Evolutionary conservation across 192 early-diverging fungal species (phyloP).

Genomic region (Chytriomyces sp.): DNA sequence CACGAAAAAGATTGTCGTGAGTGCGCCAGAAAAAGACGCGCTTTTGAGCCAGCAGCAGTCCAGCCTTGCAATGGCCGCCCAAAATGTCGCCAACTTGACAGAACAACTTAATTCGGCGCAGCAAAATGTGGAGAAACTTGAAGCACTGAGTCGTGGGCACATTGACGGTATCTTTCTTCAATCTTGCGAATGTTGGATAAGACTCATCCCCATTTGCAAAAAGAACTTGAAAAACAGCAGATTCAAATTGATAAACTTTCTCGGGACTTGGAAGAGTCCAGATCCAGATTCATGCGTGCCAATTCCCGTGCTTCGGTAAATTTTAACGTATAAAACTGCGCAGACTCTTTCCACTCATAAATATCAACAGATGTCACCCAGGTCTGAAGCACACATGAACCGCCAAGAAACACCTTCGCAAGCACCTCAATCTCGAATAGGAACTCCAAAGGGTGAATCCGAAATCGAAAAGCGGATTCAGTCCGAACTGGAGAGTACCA

Average conservation of each 20-base stretch:
- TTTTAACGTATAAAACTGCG: neutral
- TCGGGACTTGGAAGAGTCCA: neutral
- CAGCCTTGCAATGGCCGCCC: slow-evolving; percentile 11
- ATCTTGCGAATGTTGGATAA: neutral
- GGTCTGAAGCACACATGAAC: slow-evolving; percentile 1
- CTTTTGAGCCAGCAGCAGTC: slow-evolving; percentile 16
- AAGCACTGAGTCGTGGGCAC: neutral
- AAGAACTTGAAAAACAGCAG: slow-evolving; percentile 36
- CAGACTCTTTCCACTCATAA: neutral
- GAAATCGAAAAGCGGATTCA: slow-evolving; percentile 39
- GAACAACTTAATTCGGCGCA: slow-evolving; percentile 5
- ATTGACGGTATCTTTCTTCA: neutral
- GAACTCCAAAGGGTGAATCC: neutral
- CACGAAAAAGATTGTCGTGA: slow-evolving; percentile 51
- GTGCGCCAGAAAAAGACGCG: slow-evolving; percentile 33
- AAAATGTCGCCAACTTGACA: neutral
- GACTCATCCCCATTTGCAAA: slow-evolving; percentile 20
- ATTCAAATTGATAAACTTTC: slow-evolving; percentile 15
- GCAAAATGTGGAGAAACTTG: slow-evolving; percentile 11
- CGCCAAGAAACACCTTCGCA: neutral
- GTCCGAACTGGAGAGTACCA: slow-evolving; percentile 38
- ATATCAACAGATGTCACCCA: neutral
- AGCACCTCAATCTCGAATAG: neutral
- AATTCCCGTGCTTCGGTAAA: neutral
- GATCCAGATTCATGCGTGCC: neutral